Evolutionary conservation across 345 rosid genomes (phyloP).

Genomic region (Lenwebbia sp.): DNA sequence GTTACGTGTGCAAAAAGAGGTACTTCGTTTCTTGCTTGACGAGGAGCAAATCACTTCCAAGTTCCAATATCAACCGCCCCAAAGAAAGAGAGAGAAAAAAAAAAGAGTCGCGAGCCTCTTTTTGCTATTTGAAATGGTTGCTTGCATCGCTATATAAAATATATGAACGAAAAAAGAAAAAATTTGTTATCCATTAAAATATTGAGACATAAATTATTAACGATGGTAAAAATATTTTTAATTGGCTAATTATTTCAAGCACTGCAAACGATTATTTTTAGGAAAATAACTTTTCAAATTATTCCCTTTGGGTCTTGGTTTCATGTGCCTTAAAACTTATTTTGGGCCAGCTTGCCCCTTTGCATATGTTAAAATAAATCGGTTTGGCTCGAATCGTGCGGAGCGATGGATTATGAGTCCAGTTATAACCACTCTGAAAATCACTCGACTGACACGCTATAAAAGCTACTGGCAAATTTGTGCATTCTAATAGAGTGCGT

Average conservation of each 20-base stretch:
- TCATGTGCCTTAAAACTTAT: background rate
- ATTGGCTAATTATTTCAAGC: background rate
- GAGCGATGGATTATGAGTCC: background rate
- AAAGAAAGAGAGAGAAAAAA: background rate
- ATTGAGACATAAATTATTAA: background rate
- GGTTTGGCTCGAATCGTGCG: background rate
- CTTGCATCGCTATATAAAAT: fast-evolving
- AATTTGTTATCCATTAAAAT: background rate
- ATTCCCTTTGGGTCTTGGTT: background rate
- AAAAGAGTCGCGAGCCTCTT: background rate
- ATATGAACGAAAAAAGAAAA: too few relatives aligned
- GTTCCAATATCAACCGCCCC: background rate
- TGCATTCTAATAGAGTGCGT: background rate
- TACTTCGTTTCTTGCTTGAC: background rate
- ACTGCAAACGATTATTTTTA: fast-evolving
- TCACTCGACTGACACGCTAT: background rate
- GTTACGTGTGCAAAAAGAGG: background rate
- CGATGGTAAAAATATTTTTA: fast-evolving
- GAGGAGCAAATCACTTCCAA: background rate
- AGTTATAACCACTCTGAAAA: background rate
- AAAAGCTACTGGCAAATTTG: background rate
- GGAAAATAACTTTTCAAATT: background rate
- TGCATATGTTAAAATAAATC: fast-evolving
- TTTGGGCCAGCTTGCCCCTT: background rate
- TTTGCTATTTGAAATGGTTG: background rate